Base-by-base conservation (phyloP, 768 basidiomycete genomes). In the Mycena amicta region DNA sequence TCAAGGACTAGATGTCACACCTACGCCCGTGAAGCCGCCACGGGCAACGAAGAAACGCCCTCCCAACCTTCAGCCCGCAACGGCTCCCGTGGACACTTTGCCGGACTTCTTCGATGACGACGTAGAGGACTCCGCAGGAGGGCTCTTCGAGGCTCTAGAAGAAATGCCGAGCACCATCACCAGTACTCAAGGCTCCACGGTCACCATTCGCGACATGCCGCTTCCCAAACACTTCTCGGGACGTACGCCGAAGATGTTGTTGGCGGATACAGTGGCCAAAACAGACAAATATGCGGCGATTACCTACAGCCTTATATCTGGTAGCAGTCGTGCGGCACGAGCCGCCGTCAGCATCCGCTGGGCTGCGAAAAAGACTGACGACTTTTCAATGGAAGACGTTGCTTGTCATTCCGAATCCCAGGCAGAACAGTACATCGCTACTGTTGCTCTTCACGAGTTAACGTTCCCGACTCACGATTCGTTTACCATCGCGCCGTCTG, bases 361-460 rank as follows among this genome's bases (percentile, higher is more conserved):
- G 92, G 80, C 80, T 41, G 83, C 83, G 30, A 80, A 77, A 52
- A 81, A 80, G 61, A 73, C 74, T 56, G 77, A 83, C 53, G 80
- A 86, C 50, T 97, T 90, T 89, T 70, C 70, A 16, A 99, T 98
- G 96, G 83, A 86, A 3, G 84, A 92, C 59, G 77, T 92, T 43
- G 95, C 92, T 15, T 98, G 96, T 67, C 76, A 83, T 43, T 84
- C 91, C 60, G 80, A 84, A 55, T 66, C 68, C 0, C 94, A 98
- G 70, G 95, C 96, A 23, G 92, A 92, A 71, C 87, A 98, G 66
- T 99, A 93, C 68, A 82, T 96, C 50, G 84, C 96, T 3, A 90
- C 90, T 18, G 73, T 95, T 49, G 94, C 93, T 3, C 76, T 98
- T 30, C 92, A 96, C 70, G 81, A 84, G 3, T 74, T 98, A 29